phyloP scores from a whole-genome alignment of 805 yeast species.

The Myxozyma monticola region DNA sequence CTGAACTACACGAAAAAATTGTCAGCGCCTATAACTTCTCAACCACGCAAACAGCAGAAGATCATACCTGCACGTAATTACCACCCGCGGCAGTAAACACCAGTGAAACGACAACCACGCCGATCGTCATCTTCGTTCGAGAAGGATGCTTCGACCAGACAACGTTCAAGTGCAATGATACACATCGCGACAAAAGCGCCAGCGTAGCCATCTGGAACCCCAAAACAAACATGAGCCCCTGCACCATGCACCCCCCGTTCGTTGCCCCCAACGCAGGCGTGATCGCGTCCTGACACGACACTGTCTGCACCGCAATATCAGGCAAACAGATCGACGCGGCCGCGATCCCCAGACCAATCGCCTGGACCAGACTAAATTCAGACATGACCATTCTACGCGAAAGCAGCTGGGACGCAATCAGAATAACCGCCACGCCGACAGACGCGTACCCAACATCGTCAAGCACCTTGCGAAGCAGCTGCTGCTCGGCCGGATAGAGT shows the following conservation, averaged over 20 bases:
- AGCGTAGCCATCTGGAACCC: slow-evolving; percentile 19
- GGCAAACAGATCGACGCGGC: slow-evolving; percentile 14
- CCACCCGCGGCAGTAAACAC: slow-evolving; percentile 20
- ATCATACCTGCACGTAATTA: slow-evolving; percentile 2
- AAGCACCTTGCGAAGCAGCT: slow-evolving; percentile 7
- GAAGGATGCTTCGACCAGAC: slow-evolving; percentile 15
- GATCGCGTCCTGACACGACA: slow-evolving; percentile 20
- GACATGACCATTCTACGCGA: slow-evolving; percentile 25
- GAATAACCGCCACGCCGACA: slow-evolving; percentile 14
- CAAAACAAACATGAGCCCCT: slow-evolving; percentile 23
- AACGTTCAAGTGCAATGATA: slow-evolving; percentile 12
- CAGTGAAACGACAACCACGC: slow-evolving; percentile 2
- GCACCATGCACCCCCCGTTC: slow-evolving; percentile 21
- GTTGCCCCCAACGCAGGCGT: slow-evolving; percentile 19
- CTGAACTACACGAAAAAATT: slow-evolving; percentile 7
- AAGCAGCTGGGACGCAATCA: slow-evolving; percentile 20
- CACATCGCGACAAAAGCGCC: slow-evolving; percentile 16
- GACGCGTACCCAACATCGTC: slow-evolving; percentile 19
- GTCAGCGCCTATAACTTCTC: too few relatives aligned
- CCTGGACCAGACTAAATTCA: slow-evolving; percentile 19
- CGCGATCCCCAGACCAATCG: slow-evolving; percentile 12
- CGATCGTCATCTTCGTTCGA: neutral
- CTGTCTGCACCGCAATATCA: slow-evolving; percentile 8
- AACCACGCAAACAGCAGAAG: too few relatives aligned
- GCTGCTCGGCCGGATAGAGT: neutral